These are phyloP conservation scores for Globisporangium acanthophoron DNA, from an alignment of 352 stramenopile species.

Conservation along the genomic window DNA sequence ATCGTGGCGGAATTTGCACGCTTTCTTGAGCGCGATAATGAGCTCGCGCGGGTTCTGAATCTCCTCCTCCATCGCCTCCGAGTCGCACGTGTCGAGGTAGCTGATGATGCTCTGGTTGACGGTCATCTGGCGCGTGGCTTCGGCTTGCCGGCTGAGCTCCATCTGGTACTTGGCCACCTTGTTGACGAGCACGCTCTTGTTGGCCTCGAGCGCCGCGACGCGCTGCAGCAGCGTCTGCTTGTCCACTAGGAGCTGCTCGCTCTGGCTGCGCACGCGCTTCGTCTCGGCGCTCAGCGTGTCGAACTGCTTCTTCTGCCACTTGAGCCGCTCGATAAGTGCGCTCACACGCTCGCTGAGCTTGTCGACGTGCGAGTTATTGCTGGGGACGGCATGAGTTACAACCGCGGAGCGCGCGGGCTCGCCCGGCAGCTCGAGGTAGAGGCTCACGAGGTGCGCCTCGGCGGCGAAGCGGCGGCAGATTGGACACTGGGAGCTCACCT, in stretches of 20 bases:
- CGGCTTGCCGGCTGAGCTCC: slow-evolving; percentile 57
- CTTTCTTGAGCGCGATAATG: slow-evolving; percentile 76
- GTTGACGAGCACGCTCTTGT: slow-evolving; percentile 50
- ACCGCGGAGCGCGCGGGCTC: slow-evolving; percentile 6
- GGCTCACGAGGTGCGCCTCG: slow-evolving; percentile 41
- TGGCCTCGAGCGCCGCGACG: slow-evolving; percentile 32
- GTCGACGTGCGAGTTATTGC: slow-evolving; percentile 18
- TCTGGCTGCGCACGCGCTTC: slow-evolving; percentile 52
- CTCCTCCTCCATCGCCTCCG: slow-evolving; percentile 61
- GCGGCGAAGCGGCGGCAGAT: slow-evolving; percentile 52
- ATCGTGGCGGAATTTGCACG: slow-evolving; percentile 73
- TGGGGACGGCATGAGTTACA: not conserved
- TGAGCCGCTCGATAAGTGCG: slow-evolving; percentile 58
- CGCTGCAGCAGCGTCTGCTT: slow-evolving; percentile 59
- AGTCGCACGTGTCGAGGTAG: slow-evolving; percentile 68
- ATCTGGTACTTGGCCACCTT: slow-evolving; percentile 79
- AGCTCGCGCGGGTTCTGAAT: slow-evolving; percentile 73
- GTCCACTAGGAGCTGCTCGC: slow-evolving; percentile 53
- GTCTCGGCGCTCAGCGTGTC: slow-evolving; percentile 52
- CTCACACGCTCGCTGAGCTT: slow-evolving; percentile 49
- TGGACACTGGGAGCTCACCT: slow-evolving; percentile 66
- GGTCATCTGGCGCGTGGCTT: slow-evolving; percentile 32
- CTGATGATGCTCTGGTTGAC: slow-evolving; percentile 76
- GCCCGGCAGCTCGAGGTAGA: slow-evolving; percentile 60
- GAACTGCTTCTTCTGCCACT: slow-evolving; percentile 78